Percentiles rank a stretch among this genome's conserved stretches.
Evolutionary conservation across 2,329 filamentous ascomycete species (phyloP).

Genomic region (Clarireedia sp.): DNA sequence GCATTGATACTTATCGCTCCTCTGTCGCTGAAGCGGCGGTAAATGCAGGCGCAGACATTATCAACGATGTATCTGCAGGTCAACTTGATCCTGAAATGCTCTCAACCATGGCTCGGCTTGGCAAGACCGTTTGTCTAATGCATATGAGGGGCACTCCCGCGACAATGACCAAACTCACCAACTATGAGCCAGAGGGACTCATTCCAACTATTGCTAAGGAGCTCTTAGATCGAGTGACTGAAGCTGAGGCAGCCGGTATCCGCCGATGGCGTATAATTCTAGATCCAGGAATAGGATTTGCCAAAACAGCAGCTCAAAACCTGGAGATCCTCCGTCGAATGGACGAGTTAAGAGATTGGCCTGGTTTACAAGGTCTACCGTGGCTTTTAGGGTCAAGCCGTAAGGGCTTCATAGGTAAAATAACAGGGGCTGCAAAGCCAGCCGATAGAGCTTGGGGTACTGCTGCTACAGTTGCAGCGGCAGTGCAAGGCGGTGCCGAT

Average conservation of each 20-base stretch:
- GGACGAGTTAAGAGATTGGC: constrained; percentile 54
- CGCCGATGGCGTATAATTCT: constrained; percentile 90
- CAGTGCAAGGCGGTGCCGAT: constrained; percentile 80
- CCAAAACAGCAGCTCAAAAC: constrained; percentile 76
- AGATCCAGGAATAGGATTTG: constrained; percentile 90
- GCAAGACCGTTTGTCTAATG: constrained; percentile 70
- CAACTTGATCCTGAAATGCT: constrained; percentile 75
- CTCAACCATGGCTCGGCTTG: constrained; percentile 64
- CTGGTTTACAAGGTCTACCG: constrained; percentile 61
- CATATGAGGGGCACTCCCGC: constrained; percentile 64
- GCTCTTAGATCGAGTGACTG: constrained; percentile 54
- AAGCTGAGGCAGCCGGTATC: constrained; percentile 73
- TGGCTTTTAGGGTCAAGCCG: constrained; percentile 87
- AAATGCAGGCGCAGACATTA: constrained; percentile 74
- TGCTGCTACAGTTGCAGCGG: constrained; percentile 77
- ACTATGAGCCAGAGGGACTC: constrained; percentile 47
- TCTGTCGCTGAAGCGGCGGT: constrained; percentile 71
- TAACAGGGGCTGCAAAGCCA: constrained; percentile 68
- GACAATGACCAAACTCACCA: constrained; percentile 52
- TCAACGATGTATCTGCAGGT: constrained; percentile 92
- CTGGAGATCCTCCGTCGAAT: constrained; percentile 67
- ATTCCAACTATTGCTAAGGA: constrained; percentile 48
- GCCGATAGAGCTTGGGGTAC: constrained; percentile 74
- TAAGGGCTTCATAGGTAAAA: constrained; percentile 78
- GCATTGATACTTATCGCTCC: constrained; percentile 88